Conservation (phyloP, 257 asterid species). For the Dorcoceras hygrometricum region DNA sequence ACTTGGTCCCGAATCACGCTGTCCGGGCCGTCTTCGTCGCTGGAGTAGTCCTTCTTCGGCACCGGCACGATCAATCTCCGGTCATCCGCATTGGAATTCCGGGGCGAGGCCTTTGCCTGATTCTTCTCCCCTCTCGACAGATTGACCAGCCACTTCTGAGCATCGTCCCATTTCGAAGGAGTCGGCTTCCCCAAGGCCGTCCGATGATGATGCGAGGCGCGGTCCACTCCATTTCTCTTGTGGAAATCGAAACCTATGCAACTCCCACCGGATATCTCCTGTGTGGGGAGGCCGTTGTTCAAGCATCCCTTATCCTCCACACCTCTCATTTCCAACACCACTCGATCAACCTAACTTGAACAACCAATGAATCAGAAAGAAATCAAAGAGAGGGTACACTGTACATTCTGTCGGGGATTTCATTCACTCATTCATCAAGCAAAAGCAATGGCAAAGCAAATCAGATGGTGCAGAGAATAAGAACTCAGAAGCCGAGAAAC, state of each 20-base stretch:
- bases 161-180: slow-evolving; percentile 98
- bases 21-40: slow-evolving; percentile 41
- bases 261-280: slow-evolving; percentile 39
- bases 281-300: slow-evolving; percentile 44
- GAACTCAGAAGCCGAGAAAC: slow-evolving; percentile 35
- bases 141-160: slow-evolving; percentile 94
- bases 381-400: background rate
- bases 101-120: slow-evolving; percentile 59
- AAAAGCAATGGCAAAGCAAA: slow-evolving; percentile 6
- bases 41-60: slow-evolving; percentile 48
- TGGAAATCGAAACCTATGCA: slow-evolving; percentile 60
- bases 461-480: slow-evolving; percentile 39
- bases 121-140: slow-evolving; percentile 65
- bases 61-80: slow-evolving; percentile 65
- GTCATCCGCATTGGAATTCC: slow-evolving; percentile 91
- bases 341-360: slow-evolving; percentile 9
- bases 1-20: slow-evolving; percentile 33
- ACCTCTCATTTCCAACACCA: slow-evolving; percentile 48
- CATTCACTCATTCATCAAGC: background rate
- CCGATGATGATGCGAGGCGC: slow-evolving; percentile 51
- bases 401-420: slow-evolving; percentile 17
- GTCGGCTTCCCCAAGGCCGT: slow-evolving; percentile 74
- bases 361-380: background rate
- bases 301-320: slow-evolving; percentile 75
- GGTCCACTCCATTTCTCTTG: slow-evolving; percentile 41